A percentile compares a stretch with the other conserved stretches of the same genome.
phyloP scores from a whole-genome alignment of 331 rosid species.

The Cydonia oblonga region DNA sequence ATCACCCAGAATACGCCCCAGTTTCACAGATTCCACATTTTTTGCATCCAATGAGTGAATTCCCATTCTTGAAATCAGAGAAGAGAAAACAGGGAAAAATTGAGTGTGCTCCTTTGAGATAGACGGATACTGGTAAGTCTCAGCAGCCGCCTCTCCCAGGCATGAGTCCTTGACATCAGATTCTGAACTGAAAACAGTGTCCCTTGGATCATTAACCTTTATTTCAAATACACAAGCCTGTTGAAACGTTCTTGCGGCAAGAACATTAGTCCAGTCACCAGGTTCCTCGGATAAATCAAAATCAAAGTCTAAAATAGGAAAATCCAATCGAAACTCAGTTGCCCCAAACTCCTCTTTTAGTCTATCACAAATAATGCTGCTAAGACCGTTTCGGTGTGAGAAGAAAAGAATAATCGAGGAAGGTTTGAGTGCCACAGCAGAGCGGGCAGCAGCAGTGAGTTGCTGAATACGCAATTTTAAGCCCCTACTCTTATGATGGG shows the following conservation, averaged over 20 bases:
- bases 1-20: constrained; percentile 15
- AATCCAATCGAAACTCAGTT: constrained; percentile 36
- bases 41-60: constrained; percentile 9
- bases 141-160: constrained; percentile 7
- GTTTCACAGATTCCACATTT: constrained; percentile 9
- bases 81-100: constrained; percentile 29
- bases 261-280: constrained; percentile 52
- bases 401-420: constrained; percentile 69
- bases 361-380: constrained; percentile 20
- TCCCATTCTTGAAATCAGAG: constrained; percentile 38
- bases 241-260: constrained; percentile 34
- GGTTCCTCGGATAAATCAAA: constrained; percentile 43
- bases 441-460: constrained; percentile 42
- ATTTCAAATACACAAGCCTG: constrained; percentile 55
- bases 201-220: constrained; percentile 14
- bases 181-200: constrained; percentile 11
- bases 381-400: constrained; percentile 38
- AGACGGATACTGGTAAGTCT: constrained; percentile 9
- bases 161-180: constrained; percentile 13
- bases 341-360: constrained; percentile 51
- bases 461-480: constrained; percentile 50
- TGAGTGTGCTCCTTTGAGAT: not conserved
- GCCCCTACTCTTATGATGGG: constrained; percentile 37
- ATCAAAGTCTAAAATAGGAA: constrained; percentile 28
- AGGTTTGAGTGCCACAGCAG: constrained; percentile 55